A percentile compares a stretch with the other conserved stretches of the same genome.
phyloP scores from a whole-genome alignment of 495 filamentous ascomycete genomes.

The Penicillium antarcticum region DNA sequence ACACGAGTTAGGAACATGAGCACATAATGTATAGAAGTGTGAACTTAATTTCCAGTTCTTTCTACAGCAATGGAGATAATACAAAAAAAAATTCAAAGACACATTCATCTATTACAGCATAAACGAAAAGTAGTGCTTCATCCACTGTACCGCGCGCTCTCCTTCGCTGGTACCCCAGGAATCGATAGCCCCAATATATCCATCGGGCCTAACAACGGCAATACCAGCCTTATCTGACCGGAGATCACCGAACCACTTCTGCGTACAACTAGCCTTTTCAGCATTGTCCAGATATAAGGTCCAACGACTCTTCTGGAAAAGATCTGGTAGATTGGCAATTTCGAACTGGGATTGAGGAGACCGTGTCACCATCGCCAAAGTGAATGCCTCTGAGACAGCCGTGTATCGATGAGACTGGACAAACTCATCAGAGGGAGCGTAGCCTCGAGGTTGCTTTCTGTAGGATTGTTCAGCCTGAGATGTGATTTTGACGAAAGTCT shows the following conservation, averaged over 20 bases:
- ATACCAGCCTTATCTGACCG: constrained; percentile 49
- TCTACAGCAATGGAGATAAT: too few species aligned
- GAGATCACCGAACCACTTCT: constrained; percentile 61
- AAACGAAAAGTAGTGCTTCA: constrained; percentile 56
- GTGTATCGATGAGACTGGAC: constrained; percentile 59
- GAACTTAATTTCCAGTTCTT: too few species aligned
- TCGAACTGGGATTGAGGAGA: constrained; percentile 56
- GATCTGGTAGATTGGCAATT: constrained; percentile 54
- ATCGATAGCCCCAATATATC: constrained; percentile 60
- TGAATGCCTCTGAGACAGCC: constrained; percentile 54
- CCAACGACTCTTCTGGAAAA: constrained; percentile 61
- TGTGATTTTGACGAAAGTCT: constrained; percentile 44
- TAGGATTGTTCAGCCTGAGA: constrained; percentile 51
- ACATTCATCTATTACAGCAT: constrained; percentile 1
- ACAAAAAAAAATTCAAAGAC: too few species aligned
- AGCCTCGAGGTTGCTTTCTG: constrained; percentile 44
- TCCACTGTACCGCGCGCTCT: constrained; percentile 46
- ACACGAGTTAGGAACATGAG: too few species aligned
- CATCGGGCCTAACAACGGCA: constrained; percentile 63
- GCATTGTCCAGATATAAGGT: constrained; percentile 63
- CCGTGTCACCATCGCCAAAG: constrained; percentile 54
- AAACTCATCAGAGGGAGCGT: constrained; percentile 53
- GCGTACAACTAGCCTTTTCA: constrained; percentile 51
- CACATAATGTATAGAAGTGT: too few species aligned
- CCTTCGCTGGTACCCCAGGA: constrained; percentile 48